These are phyloP conservation scores for Chenopodium formosanum DNA, from an alignment of 148 eudicot species.

Conservation along the genomic window DNA sequence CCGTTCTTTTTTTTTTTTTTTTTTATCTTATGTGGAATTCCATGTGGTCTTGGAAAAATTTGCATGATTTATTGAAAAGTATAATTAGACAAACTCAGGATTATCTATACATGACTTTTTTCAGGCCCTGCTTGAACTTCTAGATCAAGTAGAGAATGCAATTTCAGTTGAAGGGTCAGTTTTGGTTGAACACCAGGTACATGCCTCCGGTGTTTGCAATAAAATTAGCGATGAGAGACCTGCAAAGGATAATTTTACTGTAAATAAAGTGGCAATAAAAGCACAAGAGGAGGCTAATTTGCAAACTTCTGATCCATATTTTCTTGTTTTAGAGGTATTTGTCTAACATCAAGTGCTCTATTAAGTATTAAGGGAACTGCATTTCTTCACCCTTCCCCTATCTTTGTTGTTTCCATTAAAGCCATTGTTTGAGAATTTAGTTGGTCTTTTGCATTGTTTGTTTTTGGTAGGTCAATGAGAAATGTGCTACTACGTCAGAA, in stretches of 20 bases:
- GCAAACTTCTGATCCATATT: conserved; percentile 26
- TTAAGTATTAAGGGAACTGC: neutral
- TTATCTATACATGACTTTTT: conserved; percentile 10
- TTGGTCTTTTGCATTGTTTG: neutral
- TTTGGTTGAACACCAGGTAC: conserved; percentile 19
- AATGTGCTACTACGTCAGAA: conserved; percentile 41
- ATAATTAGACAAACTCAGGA: neutral
- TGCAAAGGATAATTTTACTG: conserved; percentile 14
- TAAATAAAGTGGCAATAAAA: conserved; percentile 16
- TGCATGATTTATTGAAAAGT: conserved; percentile 2
- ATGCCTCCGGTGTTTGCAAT: conserved; percentile 27
- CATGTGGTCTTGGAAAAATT: neutral
- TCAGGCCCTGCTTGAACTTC: conserved; percentile 84
- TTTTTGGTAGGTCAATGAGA: conserved; percentile 73
- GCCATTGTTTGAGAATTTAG: neutral
- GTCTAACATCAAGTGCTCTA: neutral
- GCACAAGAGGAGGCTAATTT: conserved; percentile 14
- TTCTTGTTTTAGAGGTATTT: conserved; percentile 37
- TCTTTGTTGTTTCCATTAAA: neutral
- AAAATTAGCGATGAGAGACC: conserved; percentile 26
- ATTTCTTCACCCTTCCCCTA: neutral
- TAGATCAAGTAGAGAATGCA: conserved; percentile 87
- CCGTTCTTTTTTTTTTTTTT: neutral
- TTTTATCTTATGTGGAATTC: neutral
- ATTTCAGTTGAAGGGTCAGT: conserved; percentile 53